Conservation (phyloP, 805 yeast species). For the Ogataea allantospora region DNA sequence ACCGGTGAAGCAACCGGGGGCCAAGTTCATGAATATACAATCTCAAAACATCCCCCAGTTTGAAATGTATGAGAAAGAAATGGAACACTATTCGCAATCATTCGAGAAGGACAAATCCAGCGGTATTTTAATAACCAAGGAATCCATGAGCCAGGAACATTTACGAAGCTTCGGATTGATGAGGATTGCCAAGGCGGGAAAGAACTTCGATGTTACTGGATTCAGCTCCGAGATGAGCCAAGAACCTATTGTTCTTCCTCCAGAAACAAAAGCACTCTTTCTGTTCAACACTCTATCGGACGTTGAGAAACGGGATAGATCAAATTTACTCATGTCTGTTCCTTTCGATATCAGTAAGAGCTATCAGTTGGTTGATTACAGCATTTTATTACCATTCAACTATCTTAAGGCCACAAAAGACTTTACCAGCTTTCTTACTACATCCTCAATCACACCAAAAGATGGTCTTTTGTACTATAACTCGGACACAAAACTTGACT, state of each 20-base stretch:
- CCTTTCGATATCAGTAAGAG: slow-evolving; percentile 41
- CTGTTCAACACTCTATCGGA: slow-evolving; percentile 33
- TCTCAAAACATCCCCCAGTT: slow-evolving; percentile 10
- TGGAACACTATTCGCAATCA: slow-evolving; percentile 7
- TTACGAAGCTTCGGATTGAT: slow-evolving; percentile 19
- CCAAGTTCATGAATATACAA: slow-evolving; percentile 8
- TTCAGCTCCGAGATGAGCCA: slow-evolving; percentile 15
- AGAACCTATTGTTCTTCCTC: slow-evolving; percentile 32
- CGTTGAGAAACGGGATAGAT: background rate
- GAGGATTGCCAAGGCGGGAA: slow-evolving; percentile 10
- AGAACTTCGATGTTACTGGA: slow-evolving; percentile 13
- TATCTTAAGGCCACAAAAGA: slow-evolving; percentile 21
- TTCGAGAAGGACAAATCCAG: slow-evolving; percentile 24
- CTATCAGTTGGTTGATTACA: slow-evolving; percentile 37
- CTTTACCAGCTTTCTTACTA: slow-evolving; percentile 2
- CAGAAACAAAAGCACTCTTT: slow-evolving; percentile 36
- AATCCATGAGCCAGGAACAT: slow-evolving; percentile 12
- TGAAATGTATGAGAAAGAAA: slow-evolving; percentile 14
- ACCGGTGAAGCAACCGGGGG: background rate
- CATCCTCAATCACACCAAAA: slow-evolving; percentile 3
- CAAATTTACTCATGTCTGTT: slow-evolving; percentile 28
- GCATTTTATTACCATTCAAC: slow-evolving; percentile 37
- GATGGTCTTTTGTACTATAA: slow-evolving; percentile 28
- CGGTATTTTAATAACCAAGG: slow-evolving; percentile 23
- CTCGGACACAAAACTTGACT: slow-evolving; percentile 17